Evolutionary conservation across 305 asterid species (phyloP), one percentile per base, ranked within the genome.

Genomic region (Fraxinus xanthoxyloides): DNA sequence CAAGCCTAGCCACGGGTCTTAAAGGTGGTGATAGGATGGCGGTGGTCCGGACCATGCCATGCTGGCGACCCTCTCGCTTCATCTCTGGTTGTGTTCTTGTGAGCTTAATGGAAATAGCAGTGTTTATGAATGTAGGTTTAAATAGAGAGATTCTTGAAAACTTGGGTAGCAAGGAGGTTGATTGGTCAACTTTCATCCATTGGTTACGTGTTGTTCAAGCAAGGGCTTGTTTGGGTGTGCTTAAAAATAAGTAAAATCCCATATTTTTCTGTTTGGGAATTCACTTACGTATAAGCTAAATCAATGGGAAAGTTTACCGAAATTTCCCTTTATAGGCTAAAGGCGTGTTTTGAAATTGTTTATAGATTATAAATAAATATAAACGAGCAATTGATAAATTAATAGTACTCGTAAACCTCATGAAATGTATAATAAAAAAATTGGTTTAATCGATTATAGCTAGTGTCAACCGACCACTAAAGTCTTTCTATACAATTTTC

Each of bases 51-150:
- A 93, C 92, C 90, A 89, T 84, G 15, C 98, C 98, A 38, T 85
- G 98, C 38, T 91, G 98, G 30, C 98, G 94, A 3, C 97, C 98
- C 82, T 92, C 87, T 72, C 94, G 90, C 95, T 79, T 92, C 98
- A 95, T 95, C 85, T 83, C 83, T 67, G 5, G 73, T 72, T 9
- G 9, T 48, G 31, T 19, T 8, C 36, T 69, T 77, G 77, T 76
- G 79, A 76, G 82, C 81, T 80, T 21, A 35, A 35, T 28, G 65
- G 36, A 26, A 74, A 74, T 79, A 75, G 23, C 3, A 30, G 21
- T 69, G 38, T 31, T 13, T 1, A 15, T 69, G 23, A 30, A 32
- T 54, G 48, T 82, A 77, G 26, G 30, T 34, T 81, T 89, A 87
- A 75, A 84, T 76, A 83, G 82, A 75, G 19, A n/a, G 38, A 34